Evolutionary conservation across 108 stramenopile species (phyloP), one percentile per base, ranked within the genome.

Genomic region (Skeletonema marinoi): DNA sequence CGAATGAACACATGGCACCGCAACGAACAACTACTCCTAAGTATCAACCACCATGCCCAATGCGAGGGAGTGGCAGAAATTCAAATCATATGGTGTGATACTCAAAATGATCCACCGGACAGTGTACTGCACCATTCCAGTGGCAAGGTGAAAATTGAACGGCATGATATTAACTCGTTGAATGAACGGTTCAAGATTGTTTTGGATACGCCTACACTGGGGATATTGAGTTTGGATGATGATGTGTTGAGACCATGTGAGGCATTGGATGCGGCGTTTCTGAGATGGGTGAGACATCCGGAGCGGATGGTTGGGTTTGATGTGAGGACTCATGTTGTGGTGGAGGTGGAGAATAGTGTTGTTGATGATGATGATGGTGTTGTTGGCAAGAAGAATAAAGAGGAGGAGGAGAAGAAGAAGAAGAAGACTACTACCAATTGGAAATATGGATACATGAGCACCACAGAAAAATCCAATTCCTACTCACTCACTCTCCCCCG

Each of bases 231-330:
- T 71, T 78, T 93, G 6, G 94, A 96, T 72, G 94, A 96, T 77
- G 94, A 96, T 75, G 90, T 93, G 11, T 30, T 92, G 10, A 81
- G 94, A 33, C 92, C 92, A 0, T 96, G 94, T 74, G 85, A 88
- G 33, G 94, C 94, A 2, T 75, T 93, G 32, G 92, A 96, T 84
- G 78, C 90, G 19, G 94, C 90, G 13, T 96, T 96, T 62, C 75
- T 88, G 65, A 69, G 88, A 60, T 96, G 94, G 94, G 88, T 88
- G 5, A 30, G 87, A 3, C 66, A 86, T 80, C 94, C 94, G 1
- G 86, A 90, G 17, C 78, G 94, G 32, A 91, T 96, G 81, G 86
- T 96, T 19, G 94, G 94, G 29, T 96, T 90, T 67, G 92, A 96
- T 77, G 90, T 70, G 6, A 46, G 94, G 48, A 66, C 77, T n/a